These are phyloP conservation scores for Metarhizium robertsii DNA, from an alignment of 2,329 filamentous ascomycete species.

Conservation along the genomic window DNA sequence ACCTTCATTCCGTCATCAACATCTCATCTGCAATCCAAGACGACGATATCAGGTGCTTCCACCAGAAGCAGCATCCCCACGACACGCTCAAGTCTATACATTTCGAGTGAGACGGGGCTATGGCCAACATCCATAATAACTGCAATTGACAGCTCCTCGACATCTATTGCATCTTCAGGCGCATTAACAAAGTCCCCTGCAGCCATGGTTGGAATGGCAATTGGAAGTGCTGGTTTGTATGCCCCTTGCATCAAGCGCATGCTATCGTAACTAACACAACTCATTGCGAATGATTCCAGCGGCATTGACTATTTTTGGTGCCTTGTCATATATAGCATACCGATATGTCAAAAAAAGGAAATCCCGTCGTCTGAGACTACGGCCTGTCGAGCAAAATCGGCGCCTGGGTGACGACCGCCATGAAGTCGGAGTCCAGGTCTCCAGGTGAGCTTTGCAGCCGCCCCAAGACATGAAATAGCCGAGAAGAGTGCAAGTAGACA, in stretches of 20 bases:
- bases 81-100: not conserved
- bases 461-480: not conserved
- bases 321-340: not conserved
- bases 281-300: not conserved
- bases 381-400: not conserved
- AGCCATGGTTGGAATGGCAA: not conserved
- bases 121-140: not conserved
- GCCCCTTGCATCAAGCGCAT: not conserved
- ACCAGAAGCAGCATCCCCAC: not conserved
- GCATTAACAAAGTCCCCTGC: not conserved
- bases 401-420: not conserved
- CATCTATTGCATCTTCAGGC: not conserved
- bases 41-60: not conserved
- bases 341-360: not conserved
- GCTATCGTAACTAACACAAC: not conserved
- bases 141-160: not conserved
- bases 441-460: not conserved
- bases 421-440: not conserved
- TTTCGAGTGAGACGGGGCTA: not conserved
- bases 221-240: not conserved
- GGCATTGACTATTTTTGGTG: not conserved
- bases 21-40: not conserved
- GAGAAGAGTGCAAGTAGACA: not conserved
- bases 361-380: not conserved
- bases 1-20: not conserved